Base-by-base conservation (phyloP, 441 rosid species). In the Corymbia citriodora region DNA sequence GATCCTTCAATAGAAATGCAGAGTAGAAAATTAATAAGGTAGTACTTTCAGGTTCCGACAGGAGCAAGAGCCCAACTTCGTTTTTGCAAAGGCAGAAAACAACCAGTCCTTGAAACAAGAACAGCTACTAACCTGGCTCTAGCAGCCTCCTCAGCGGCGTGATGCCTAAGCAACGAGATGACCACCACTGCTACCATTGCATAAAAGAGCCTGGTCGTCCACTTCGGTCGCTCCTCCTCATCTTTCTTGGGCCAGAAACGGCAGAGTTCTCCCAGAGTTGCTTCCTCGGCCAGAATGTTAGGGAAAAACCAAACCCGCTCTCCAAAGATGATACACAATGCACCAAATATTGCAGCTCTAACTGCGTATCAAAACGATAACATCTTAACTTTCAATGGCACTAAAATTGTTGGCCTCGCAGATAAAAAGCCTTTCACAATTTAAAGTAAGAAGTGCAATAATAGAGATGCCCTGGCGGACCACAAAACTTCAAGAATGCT, bases 241-340 rank as follows among this genome's bases (percentile, higher is more conserved):
- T 96, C 97, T 91, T 96, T 98, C 93, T 96, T 96, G 89, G 99
- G 99, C 95, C 98, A 98, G 95, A 98, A 97, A 61, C 99, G 97
- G 95, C 95, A 98, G 68, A 98, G 91, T 89, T 98, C 99, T 87
- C 96, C 90, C 93, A 98, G 90, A 48, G 99, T 98, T 90, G 98
- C 99, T 94, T 98, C 99, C 96, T 96, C 99, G 29, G 99, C 99
- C 18, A 98, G 99, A 92, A 98, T 97, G 93, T 97, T 97, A 48
- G 99, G 99, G 96, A 97, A 98, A 91, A 98, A 92, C 99, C 99
- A 98, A 88, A 96, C 93, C 90, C 99, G 99, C 92, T 96, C 97
- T 91, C 99, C 99, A 50, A 98, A 93, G 89, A 94, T 50, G 88
- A 96, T 94, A 94, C 95, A 97, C 90, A 94, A 90, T 89, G 92